A percentile compares a stretch with the other conserved stretches of the same genome.
phyloP scores from a whole-genome alignment of 2,329 filamentous ascomycete genomes.

The Pseudonectria foliicola region DNA sequence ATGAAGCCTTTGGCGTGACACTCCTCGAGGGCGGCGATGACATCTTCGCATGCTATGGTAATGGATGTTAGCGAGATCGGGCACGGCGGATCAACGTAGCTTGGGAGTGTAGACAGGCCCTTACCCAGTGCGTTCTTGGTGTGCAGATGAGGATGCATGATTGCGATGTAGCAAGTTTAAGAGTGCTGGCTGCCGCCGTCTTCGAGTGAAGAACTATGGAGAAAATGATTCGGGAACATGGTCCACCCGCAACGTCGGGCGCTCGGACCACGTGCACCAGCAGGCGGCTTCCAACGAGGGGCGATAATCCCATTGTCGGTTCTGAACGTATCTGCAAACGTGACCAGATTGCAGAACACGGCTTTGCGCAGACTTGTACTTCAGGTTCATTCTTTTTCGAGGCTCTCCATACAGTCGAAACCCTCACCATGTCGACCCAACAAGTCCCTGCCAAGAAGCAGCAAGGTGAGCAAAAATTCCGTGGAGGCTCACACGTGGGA shows the following conservation, averaged over 20 bases:
- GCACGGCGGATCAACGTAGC: too few relatives aligned
- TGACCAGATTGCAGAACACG: too few relatives aligned
- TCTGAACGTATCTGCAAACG: too few relatives aligned
- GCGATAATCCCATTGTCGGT: too few relatives aligned
- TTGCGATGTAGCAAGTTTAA: conserved; percentile 21
- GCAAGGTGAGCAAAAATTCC: conserved; percentile 48
- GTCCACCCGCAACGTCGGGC: conserved; percentile 13
- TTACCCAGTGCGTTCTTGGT: conserved; percentile 85
- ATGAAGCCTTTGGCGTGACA: conserved; percentile 91
- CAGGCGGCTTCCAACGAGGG: conserved; percentile 3
- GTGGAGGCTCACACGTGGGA: not conserved
- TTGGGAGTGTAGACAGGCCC: too few relatives aligned
- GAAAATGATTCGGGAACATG: conserved; percentile 7
- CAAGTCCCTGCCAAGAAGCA: conserved; percentile 60
- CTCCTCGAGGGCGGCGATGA: conserved; percentile 90
- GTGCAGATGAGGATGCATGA: conserved; percentile 96
- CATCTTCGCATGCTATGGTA: conserved; percentile 75
- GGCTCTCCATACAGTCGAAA: conserved; percentile 1
- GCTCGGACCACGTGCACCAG: conserved; percentile 25
- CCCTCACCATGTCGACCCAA: conserved; percentile 38
- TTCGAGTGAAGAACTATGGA: conserved; percentile 10
- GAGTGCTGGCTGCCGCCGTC: conserved; percentile 5
- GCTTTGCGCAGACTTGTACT: conserved; percentile 9
- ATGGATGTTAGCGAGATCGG: conserved; percentile 11
- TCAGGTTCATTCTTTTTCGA: conserved; percentile 8